phyloP scores from a whole-genome alignment of 495 filamentous ascomycete species.

The Penicillium paxilli region DNA sequence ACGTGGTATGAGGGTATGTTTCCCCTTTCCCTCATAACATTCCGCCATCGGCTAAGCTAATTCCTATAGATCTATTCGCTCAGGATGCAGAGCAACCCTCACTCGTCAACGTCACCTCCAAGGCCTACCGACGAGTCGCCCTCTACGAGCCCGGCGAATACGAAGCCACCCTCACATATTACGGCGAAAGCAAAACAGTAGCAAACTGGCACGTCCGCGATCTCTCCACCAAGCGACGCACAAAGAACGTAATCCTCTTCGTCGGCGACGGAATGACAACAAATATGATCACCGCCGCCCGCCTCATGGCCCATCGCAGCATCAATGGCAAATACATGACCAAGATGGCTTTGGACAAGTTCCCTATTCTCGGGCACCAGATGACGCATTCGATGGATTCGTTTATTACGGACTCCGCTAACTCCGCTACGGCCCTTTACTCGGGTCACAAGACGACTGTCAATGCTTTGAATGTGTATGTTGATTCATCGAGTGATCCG shows the following conservation, averaged over 20 bases:
- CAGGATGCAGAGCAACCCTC: conserved; percentile 60
- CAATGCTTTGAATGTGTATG: conserved; percentile 73
- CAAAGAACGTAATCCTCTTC: conserved; percentile 78
- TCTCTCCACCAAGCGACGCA: conserved; percentile 59
- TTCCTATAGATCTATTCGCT: conserved; percentile 62
- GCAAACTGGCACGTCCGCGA: conserved; percentile 73
- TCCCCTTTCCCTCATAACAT: background rate
- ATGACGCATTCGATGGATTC: conserved; percentile 72
- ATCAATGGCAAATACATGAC: conserved; percentile 75
- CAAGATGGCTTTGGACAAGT: conserved; percentile 66
- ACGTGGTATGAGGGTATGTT: conserved; percentile 62
- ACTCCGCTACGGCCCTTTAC: conserved; percentile 73
- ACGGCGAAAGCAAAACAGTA: conserved; percentile 59
- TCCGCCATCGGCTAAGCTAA: conserved; percentile 3
- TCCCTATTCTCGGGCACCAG: conserved; percentile 70
- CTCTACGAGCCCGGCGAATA: conserved; percentile 71
- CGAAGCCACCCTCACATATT: conserved; percentile 68
- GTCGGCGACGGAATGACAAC: conserved; percentile 81
- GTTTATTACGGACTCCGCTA: conserved; percentile 78
- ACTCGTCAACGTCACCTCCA: conserved; percentile 69
- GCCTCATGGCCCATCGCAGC: conserved; percentile 70
- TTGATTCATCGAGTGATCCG: conserved; percentile 60
- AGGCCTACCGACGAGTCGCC: conserved; percentile 65
- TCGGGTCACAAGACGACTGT: conserved; percentile 73
- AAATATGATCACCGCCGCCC: conserved; percentile 74